Conservation (phyloP, 495 filamentous ascomycete species). For the Penicillium robsamsonii region DNA sequence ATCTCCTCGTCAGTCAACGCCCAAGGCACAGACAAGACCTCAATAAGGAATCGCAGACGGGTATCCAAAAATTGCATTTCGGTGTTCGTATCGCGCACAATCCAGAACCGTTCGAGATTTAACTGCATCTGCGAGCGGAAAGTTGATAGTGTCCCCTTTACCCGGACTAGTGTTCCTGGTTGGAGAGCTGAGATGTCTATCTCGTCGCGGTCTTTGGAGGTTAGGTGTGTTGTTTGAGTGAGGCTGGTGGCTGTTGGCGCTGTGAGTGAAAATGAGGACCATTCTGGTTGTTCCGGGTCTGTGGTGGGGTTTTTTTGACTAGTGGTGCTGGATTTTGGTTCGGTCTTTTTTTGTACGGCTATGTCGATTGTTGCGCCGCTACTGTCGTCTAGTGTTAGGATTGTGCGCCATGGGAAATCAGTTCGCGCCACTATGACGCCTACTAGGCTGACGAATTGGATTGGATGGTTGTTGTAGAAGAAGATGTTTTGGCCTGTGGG, state of each 20-base stretch:
- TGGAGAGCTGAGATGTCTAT: slow-evolving; percentile 51
- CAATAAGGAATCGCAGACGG: slow-evolving; percentile 56
- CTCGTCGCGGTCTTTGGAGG: slow-evolving; percentile 4
- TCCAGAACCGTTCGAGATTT: slow-evolving; percentile 61
- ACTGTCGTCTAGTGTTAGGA: slow-evolving; percentile 81
- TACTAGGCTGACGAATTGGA: slow-evolving; percentile 76
- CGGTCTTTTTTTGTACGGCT: slow-evolving; percentile 26
- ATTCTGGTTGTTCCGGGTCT: neutral
- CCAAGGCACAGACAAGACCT: slow-evolving; percentile 71
- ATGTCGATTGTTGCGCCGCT: slow-evolving; percentile 75
- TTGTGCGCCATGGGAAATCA: slow-evolving; percentile 54
- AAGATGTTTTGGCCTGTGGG: slow-evolving; percentile 65
- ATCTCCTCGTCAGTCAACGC: slow-evolving; percentile 53
- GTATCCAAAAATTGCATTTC: slow-evolving; percentile 79
- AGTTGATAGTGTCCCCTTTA: slow-evolving; percentile 67
- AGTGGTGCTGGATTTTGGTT: slow-evolving; percentile 15
- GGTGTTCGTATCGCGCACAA: slow-evolving; percentile 61
- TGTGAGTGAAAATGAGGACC: slow-evolving; percentile 1
- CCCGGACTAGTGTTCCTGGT: slow-evolving; percentile 68
- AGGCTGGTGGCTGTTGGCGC: neutral
- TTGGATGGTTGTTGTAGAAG: slow-evolving; percentile 84
- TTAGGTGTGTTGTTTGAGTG: slow-evolving; percentile 3
- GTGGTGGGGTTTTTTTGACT: slow-evolving; percentile 7
- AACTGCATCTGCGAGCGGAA: slow-evolving; percentile 68
- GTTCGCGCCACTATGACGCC: slow-evolving; percentile 76